Conservation (phyloP, 2,329 filamentous ascomycete species). For the Curvularia verruculosa region DNA sequence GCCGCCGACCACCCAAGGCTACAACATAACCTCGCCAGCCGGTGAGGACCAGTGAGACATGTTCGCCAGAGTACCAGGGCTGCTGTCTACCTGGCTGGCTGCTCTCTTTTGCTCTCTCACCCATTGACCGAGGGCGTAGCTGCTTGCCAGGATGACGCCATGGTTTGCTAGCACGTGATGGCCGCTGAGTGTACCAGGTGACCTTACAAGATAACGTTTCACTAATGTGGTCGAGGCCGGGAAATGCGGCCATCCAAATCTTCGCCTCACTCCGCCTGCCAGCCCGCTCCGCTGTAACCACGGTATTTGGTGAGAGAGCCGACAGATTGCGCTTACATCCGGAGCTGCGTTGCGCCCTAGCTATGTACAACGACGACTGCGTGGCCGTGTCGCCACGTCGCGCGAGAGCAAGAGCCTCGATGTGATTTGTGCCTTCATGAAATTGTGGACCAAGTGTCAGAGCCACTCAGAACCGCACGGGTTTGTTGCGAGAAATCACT, state of each 20-base stretch:
- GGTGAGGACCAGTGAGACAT: constrained; percentile 3
- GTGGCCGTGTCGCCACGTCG: constrained; percentile 1
- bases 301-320: neutral
- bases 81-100: neutral
- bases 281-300: neutral
- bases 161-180: constrained; percentile 9
- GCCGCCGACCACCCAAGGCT: constrained; percentile 3
- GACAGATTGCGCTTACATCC: neutral
- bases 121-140: neutral
- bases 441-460: neutral
- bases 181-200: constrained; percentile 3
- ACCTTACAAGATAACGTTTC: constrained; percentile 11
- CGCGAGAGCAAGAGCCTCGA: neutral
- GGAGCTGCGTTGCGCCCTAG: neutral
- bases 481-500: neutral
- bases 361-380: neutral
- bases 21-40: constrained; percentile 10
- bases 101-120: neutral
- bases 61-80: neutral
- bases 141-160: constrained; percentile 12
- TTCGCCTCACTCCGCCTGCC: constrained; percentile 10
- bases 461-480: neutral
- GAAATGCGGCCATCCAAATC: constrained; percentile 1
- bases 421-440: neutral
- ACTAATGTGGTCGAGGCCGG: constrained; percentile 3